phyloP scores from a whole-genome alignment of 768 basidiomycete genomes.

The Coprinellus micaceus region DNA sequence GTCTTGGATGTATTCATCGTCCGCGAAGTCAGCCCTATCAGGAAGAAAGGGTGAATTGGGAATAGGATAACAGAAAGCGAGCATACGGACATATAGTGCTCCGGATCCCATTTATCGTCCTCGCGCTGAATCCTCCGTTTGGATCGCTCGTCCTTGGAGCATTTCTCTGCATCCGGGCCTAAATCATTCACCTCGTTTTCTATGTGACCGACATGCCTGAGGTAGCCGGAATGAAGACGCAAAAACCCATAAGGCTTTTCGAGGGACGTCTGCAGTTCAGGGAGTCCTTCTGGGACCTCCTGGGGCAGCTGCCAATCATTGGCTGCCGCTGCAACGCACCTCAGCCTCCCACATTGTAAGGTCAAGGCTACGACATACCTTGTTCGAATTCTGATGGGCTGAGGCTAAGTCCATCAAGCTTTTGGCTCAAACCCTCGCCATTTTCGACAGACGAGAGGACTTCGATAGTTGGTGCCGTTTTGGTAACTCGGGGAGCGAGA shows the following conservation, averaged over 20 bases:
- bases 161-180: constrained; percentile 61
- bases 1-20: constrained; percentile 72
- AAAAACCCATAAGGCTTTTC: constrained; percentile 73
- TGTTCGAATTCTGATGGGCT: constrained; percentile 53
- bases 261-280: constrained; percentile 36
- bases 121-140: constrained; percentile 55
- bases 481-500: constrained; percentile 57
- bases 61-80: not conserved
- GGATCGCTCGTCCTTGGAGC: constrained; percentile 48
- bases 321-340: constrained; percentile 50
- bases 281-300: constrained; percentile 40
- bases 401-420: constrained; percentile 44
- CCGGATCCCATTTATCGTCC: constrained; percentile 77
- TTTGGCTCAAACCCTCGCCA: constrained; percentile 39
- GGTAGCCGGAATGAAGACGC: constrained; percentile 70
- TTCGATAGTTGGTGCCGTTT: constrained; percentile 47
- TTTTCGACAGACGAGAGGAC: constrained; percentile 42
- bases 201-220: constrained; percentile 63
- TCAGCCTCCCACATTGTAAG: too few relatives aligned
- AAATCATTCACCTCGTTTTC: constrained; percentile 85
- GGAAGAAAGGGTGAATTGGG: constrained; percentile 9
- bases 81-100: constrained; percentile 70
- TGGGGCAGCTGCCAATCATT: constrained; percentile 82
- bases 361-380: constrained; percentile 34
- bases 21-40: constrained; percentile 74